Percentiles rank a stretch among this genome's conserved stretches.
These are phyloP conservation scores for Lactarius quietus DNA, from an alignment of 768 basidiomycete species.

Conservation along the genomic window DNA sequence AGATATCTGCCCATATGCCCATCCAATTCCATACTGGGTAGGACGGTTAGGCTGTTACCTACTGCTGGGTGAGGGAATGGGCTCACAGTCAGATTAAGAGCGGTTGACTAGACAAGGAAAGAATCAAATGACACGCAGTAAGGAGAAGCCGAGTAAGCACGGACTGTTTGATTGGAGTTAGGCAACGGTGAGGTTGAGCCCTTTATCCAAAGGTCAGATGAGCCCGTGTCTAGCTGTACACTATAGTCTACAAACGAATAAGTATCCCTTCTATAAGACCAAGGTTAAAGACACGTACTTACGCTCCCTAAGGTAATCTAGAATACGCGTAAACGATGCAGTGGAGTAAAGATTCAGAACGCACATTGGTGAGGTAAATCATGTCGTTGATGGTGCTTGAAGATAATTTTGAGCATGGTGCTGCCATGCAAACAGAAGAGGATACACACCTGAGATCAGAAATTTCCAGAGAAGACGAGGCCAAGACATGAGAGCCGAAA, in stretches of 20 bases:
- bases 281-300: slow-evolving; percentile 39
- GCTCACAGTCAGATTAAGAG: slow-evolving; percentile 27
- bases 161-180: slow-evolving; percentile 46
- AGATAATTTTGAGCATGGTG: neutral
- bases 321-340: neutral
- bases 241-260: slow-evolving; percentile 48
- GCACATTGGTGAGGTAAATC: slow-evolving; percentile 74
- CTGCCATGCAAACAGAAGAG: neutral
- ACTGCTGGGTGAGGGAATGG: neutral
- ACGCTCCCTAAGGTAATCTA: slow-evolving; percentile 65
- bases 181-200: slow-evolving; percentile 47
- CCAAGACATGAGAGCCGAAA: slow-evolving; percentile 32
- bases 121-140: slow-evolving; percentile 23
- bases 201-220: slow-evolving; percentile 75
- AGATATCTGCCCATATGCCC: slow-evolving; percentile 63
- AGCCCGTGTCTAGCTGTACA: slow-evolving; percentile 83
- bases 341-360: slow-evolving; percentile 29
- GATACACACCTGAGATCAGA: slow-evolving; percentile 43
- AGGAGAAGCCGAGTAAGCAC: slow-evolving; percentile 24
- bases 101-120: slow-evolving; percentile 26
- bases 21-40: slow-evolving; percentile 74
- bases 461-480: slow-evolving; percentile 25
- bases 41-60: neutral
- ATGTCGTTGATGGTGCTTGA: slow-evolving; percentile 69
- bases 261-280: slow-evolving; percentile 1